Percentiles rank a stretch among this genome's conserved stretches.
Conservation (phyloP, 495 filamentous ascomycete genomes). For the Aspergillus funiculosus region DNA sequence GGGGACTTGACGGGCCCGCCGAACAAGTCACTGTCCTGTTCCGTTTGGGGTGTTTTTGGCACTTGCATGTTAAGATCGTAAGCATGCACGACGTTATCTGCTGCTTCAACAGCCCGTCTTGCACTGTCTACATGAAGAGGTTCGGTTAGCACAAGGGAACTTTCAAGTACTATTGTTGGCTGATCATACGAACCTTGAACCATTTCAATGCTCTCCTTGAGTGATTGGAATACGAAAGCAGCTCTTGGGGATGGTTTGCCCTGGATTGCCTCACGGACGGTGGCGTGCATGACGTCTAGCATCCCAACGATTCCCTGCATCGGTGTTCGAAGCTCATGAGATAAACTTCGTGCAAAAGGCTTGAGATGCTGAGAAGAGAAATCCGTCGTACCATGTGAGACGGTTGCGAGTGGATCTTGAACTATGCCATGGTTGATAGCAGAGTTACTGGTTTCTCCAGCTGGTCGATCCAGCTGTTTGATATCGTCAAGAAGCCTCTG, state of each 20-base stretch:
- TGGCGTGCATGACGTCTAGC: slow-evolving; percentile 81
- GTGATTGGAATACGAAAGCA: slow-evolving; percentile 52
- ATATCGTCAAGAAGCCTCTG: slow-evolving; percentile 52
- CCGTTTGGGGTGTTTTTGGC: slow-evolving; percentile 52
- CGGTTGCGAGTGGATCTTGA: slow-evolving; percentile 24
- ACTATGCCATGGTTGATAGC: slow-evolving; percentile 28
- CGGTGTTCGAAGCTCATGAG: slow-evolving; percentile 73
- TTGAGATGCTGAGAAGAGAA: slow-evolving; percentile 61
- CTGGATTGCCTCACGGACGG: slow-evolving; percentile 63
- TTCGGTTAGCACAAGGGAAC: neutral
- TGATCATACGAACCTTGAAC: slow-evolving; percentile 47
- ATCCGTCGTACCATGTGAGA: slow-evolving; percentile 22
- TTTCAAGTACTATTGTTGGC: no score
- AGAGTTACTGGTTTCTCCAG: slow-evolving; percentile 18
- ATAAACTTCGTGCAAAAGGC: slow-evolving; percentile 72
- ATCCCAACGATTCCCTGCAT: slow-evolving; percentile 86
- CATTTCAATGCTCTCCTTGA: slow-evolving; percentile 71
- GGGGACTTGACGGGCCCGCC: slow-evolving; percentile 21
- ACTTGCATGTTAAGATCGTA: slow-evolving; percentile 82
- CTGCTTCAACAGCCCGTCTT: slow-evolving; percentile 70
- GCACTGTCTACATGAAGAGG: slow-evolving; percentile 55
- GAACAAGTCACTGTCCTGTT: slow-evolving; percentile 34
- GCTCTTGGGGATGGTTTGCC: slow-evolving; percentile 46
- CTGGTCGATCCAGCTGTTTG: slow-evolving; percentile 20
- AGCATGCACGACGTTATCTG: slow-evolving; percentile 82